Evolutionary conservation across 2,329 filamentous ascomycete genomes (phyloP), one percentile per base, ranked within the genome.

Genomic region (Fusarium pilosicola): DNA sequence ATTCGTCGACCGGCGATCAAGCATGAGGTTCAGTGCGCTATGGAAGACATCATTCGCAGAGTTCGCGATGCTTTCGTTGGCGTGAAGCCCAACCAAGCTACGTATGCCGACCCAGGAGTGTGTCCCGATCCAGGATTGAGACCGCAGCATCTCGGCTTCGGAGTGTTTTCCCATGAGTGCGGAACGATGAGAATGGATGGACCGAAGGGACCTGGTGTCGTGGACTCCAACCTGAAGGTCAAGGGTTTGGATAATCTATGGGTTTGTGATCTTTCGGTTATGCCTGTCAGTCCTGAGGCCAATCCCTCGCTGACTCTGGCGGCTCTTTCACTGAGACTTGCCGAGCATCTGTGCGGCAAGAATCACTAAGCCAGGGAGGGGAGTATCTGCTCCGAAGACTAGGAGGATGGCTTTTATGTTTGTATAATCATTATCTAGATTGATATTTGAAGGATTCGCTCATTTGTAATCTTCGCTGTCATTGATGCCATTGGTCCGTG

Each of bases 111-210:
- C 18, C 56, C 32, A 0, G 54, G 9, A 4, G n/a, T 30, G 0
- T 69, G 65, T 18, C 32, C 24, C 1, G 64, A 74, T 17, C 64
- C 68, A 1, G 71, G 64, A 4, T 7, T 74, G 0, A 28, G 71
- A 1, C 71, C 72, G 0, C 72, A 74, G 22, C 72, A 74, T 30
- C 2, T 74, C 22, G 72, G 72, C 0, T 74, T 74, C 1, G 72
- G 72, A 0, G 72, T 74, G 1, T 74, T 74, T 12, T 74, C 71
- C 4, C 71, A 74, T 10, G 72, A 74, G 14, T 63, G 71, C 2
- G 72, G 72, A 30, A 74, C 72, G 0, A 74, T 74, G 72, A 51
- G 72, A 9, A 74, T 74, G 72, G 71, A 70, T 26, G 63, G 68
- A 0, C 71, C 71, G 0, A 51, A 58, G 0, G 46, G 62, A 0